These are phyloP conservation scores for Ligustrum vulgare DNA, from an alignment of 257 asterid genomes.

Conservation along the genomic window DNA sequence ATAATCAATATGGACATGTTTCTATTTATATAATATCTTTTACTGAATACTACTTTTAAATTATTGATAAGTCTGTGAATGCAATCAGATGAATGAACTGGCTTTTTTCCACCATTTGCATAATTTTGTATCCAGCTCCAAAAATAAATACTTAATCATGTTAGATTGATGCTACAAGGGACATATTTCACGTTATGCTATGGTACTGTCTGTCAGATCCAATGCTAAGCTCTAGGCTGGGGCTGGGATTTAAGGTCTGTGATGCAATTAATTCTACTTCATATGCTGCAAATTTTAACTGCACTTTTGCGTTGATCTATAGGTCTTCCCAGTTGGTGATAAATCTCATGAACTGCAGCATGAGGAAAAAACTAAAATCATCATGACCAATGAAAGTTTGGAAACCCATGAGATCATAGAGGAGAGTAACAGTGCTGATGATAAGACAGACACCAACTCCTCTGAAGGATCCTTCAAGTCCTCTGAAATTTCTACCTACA, in stretches of 20 bases:
- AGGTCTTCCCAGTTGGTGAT: slow-evolving; percentile 63
- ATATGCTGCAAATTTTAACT: slow-evolving; percentile 25
- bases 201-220: not conserved
- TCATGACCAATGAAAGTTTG: slow-evolving; percentile 29
- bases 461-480: slow-evolving; percentile 31
- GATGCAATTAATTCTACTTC: slow-evolving; percentile 9
- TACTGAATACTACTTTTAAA: not conserved
- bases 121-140: not conserved
- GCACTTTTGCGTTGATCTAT: slow-evolving; percentile 28
- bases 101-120: not conserved
- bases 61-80: not conserved
- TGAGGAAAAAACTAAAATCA: slow-evolving; percentile 44
- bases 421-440: slow-evolving; percentile 33
- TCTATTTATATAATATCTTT: not conserved
- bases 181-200: not conserved
- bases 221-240: not conserved
- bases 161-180: not conserved
- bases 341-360: slow-evolving; percentile 49
- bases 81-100: not conserved
- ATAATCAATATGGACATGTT: not conserved
- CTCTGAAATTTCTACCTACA: slow-evolving; percentile 21
- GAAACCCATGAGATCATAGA: slow-evolving; percentile 22
- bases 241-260: not conserved
- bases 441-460: slow-evolving; percentile 34
- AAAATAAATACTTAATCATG: not conserved